Evolutionary conservation across 768 basidiomycete species (phyloP), one percentile per base, ranked within the genome.

Genomic region (Kwoniella botswanensis): DNA sequence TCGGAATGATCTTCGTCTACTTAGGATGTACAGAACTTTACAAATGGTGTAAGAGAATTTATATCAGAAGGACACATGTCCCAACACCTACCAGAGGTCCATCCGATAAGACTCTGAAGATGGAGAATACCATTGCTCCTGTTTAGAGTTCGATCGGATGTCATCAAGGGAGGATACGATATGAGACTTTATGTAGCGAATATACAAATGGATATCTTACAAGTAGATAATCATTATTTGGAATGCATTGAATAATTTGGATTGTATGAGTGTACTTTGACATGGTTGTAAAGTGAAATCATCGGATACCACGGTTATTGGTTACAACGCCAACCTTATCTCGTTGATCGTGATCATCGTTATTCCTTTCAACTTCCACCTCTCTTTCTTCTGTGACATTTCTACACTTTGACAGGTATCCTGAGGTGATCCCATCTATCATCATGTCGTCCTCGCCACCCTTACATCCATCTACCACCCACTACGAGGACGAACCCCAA

Each of bases 1-100:
- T 79, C 56, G 78, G 78, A 12, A 77, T 77, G 75, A 77, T 79
- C 66, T 46, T 79, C 42, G 75, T 82, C 35, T 82, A 82, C 65
- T 67, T 82, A 41, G 74, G 65, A 22, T 65, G 66, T 55, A 75
- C 81, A 18, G 81, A 82, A 63, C 42, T 71, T 24, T 82, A 77
- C 70, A 82, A 82, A 58, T 73, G 78, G 78, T 56, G 65, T 56
- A 79, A 79, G 70, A 44, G 78, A 56, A 57, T 79, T 29, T 64
- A 59, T 24, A 21, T 65, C 43, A 43, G 74, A 5, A 54, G 76
- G 29, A 66, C n/a, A 18, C 60, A 67, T 13, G 62, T 63, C 17
- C 46, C 29, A 10, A 41, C 41, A 17, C 63, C 62, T 5, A 17
- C 29, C 10, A 62, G 73, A 21, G 73, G 54, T 11, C 70, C 75